A percentile compares a stretch with the other conserved stretches of the same genome.
Evolutionary conservation across 1,284 basidiomycete species (phyloP).

Genomic region (Grifola frondosa): DNA sequence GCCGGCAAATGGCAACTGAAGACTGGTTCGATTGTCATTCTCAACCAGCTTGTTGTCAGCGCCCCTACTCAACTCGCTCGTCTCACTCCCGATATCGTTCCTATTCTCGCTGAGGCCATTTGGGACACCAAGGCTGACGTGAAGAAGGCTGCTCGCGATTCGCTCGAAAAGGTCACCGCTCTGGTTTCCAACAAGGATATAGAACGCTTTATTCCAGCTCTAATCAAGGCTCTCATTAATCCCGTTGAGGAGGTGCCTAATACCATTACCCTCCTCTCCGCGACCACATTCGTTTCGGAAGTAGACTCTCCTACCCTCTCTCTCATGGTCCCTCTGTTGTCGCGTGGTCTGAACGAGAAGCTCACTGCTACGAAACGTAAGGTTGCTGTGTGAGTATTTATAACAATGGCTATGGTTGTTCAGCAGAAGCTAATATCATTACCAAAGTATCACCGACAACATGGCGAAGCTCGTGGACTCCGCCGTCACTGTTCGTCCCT

Average conservation of each 20-base stretch:
- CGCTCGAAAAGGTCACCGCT: slow-evolving; percentile 91
- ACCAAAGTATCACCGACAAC: slow-evolving; percentile 86
- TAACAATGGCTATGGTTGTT: slow-evolving; percentile 18
- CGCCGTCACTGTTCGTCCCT: slow-evolving; percentile 91
- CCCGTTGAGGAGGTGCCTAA: slow-evolving; percentile 99
- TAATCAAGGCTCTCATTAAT: slow-evolving; percentile 97
- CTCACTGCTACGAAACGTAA: slow-evolving; percentile 95
- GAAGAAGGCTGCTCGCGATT: slow-evolving; percentile 97
- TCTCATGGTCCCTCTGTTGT: slow-evolving; percentile 96
- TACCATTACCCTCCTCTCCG: slow-evolving; percentile 94
- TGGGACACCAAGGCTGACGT: slow-evolving; percentile 99
- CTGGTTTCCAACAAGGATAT: slow-evolving; percentile 99
- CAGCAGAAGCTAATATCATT: slow-evolving; percentile 8
- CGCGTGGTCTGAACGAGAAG: slow-evolving; percentile 95
- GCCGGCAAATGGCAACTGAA: slow-evolving; percentile 99
- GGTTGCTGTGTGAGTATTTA: slow-evolving; percentile 78
- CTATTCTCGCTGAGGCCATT: slow-evolving; percentile 93
- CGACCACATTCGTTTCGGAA: slow-evolving; percentile 99
- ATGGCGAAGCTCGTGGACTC: slow-evolving; percentile 99
- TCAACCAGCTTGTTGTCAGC: slow-evolving; percentile 89
- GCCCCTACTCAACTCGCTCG: slow-evolving; percentile 86
- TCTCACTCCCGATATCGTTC: slow-evolving; percentile 96
- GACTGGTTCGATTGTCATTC: slow-evolving; percentile 81
- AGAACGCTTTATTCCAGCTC: slow-evolving; percentile 96
- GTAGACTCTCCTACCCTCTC: slow-evolving; percentile 99